phyloP scores from a whole-genome alignment of 225 moss, liverwort and hornwort species.

The Physcomitrium patens region DNA sequence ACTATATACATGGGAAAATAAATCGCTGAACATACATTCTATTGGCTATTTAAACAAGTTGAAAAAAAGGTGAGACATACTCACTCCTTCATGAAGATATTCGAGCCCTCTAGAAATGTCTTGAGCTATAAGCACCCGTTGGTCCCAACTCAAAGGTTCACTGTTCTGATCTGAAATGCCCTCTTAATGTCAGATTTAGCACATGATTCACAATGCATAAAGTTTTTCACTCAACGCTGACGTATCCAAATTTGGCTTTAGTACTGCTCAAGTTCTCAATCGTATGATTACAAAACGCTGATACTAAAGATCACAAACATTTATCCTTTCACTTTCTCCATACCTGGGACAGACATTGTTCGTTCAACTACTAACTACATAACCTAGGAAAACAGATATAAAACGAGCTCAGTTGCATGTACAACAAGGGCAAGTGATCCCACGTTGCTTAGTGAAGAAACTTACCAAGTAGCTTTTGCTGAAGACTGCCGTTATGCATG shows the following conservation, averaged over 20 bases:
- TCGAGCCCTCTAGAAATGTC: conserved; percentile 92
- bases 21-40: not conserved
- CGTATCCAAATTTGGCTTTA: not conserved
- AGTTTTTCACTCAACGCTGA: not conserved
- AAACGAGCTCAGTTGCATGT: not conserved
- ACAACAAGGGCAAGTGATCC: not conserved
- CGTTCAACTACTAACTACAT: too few species aligned
- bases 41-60: not conserved
- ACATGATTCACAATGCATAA: not conserved
- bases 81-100: conserved; percentile 98
- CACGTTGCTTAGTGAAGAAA: not conserved
- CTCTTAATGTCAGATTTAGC: not conserved
- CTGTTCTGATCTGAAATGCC: conserved; percentile 56
- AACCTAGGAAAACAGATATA: not conserved
- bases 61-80: conserved; percentile 12
- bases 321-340: too few species aligned
- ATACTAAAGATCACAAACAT: too few species aligned
- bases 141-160: conserved; percentile 84
- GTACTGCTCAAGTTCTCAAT: not conserved
- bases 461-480: conserved; percentile 72
- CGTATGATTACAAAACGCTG: not conserved
- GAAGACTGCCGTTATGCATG: conserved; percentile 88
- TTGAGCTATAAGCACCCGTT: conserved; percentile 89
- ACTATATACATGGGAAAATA: not conserved
- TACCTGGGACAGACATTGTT: too few species aligned